Evolutionary conservation across 441 rosid genomes (phyloP).

Genomic region (Euphorbia corollata): DNA sequence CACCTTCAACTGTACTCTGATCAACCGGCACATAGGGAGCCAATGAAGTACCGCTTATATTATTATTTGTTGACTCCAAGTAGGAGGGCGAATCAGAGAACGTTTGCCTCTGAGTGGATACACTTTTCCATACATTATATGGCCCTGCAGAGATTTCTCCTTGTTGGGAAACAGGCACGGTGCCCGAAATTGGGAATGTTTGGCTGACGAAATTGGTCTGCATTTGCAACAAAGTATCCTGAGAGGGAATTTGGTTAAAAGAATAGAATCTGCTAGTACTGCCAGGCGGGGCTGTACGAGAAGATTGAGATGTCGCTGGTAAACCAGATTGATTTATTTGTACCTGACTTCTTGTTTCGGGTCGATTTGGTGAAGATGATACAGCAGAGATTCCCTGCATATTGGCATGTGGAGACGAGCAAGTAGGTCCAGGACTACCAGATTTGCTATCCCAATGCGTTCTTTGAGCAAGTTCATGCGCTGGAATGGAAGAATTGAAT

Average conservation of each 20-base stretch:
- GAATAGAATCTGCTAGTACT: conserved; percentile 21
- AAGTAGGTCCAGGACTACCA: conserved; percentile 21
- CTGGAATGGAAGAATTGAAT: conserved; percentile 22
- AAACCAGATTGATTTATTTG: conserved; percentile 28
- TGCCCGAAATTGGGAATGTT: conserved; percentile 32
- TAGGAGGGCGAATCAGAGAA: conserved; percentile 25
- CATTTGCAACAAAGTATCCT: conserved; percentile 21
- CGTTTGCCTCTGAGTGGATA: conserved; percentile 33
- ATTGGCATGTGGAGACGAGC: conserved; percentile 22
- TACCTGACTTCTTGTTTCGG: conserved; percentile 25
- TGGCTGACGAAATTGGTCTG: conserved; percentile 21
- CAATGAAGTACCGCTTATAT: conserved; percentile 15
- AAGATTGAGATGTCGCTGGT: conserved; percentile 29
- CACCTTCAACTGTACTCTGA: conserved; percentile 18
- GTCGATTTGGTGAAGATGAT: conserved; percentile 21
- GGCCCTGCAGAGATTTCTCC: conserved; percentile 33
- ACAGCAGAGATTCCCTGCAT: conserved; percentile 32
- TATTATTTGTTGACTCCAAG: conserved; percentile 21
- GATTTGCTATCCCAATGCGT: conserved; percentile 24
- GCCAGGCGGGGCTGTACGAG: conserved; percentile 21
- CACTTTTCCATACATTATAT: conserved; percentile 41
- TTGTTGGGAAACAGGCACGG: conserved; percentile 32
- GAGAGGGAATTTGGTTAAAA: conserved; percentile 25
- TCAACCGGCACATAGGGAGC: conserved; percentile 1
- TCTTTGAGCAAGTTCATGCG: conserved; percentile 34